Evolutionary conservation across 768 basidiomycete species (phyloP), one percentile per base, ranked within the genome.

Genomic region (Krasilnikovozyma curviuscula): DNA sequence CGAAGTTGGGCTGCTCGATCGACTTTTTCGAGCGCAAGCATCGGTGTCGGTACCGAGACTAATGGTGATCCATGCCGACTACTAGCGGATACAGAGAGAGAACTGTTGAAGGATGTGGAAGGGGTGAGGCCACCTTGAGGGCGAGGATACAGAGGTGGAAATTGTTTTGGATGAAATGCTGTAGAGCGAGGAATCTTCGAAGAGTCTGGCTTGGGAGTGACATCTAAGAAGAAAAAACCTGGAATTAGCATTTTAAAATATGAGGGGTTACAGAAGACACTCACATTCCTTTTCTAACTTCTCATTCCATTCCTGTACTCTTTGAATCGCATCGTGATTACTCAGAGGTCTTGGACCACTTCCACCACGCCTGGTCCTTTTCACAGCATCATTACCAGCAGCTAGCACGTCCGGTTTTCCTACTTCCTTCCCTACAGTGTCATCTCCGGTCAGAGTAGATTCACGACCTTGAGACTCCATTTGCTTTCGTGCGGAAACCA

Each of bases 221-320:
- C n/a, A n/a, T n/a, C n/a, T n/a, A n/a, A n/a, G n/a, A n/a, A n/a
- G n/a, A n/a, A n/a, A n/a, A n/a, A n/a, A n/a, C n/a, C n/a, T n/a
- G n/a, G n/a, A n/a, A n/a, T n/a, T n/a, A n/a, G n/a, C n/a, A n/a
- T n/a, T n/a, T n/a, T n/a, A n/a, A n/a, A n/a, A n/a, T 8, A 19
- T 29, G 27, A 25, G 29, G 16, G 12, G 1, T 14, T 1, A 10
- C 24, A 10, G 23, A 13, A 10, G 29, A 45, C 49, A 14, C 24
- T 44, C 49, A 50, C 13, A 39, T 14, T 42, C 45, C 37, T 45
- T 50, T 10, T 44, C 43, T 2, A 50, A 24, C 37, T 44, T 43
- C 63, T 95, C 84, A 58, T 98, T 98, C 89, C 91, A 98, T 64
- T 95, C 85, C 64, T 95, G 91, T 23, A 98, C 91, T 62, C 83